Conservation (phyloP, 2,329 filamentous ascomycete genomes). For the Ophiocordyceps australis region DNA sequence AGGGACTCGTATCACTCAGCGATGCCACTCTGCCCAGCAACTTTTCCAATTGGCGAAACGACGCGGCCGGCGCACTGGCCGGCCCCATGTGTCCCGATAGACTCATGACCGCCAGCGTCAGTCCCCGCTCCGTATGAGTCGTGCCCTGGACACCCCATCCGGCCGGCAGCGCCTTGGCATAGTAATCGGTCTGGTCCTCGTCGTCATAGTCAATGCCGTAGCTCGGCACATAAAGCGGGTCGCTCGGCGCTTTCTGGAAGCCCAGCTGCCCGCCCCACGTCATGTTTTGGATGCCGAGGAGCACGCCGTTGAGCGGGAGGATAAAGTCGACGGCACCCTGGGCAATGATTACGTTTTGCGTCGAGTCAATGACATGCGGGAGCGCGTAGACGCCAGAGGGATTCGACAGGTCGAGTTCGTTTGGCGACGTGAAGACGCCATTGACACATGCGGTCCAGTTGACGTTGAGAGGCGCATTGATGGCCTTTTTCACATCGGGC, state of each 20-base stretch:
- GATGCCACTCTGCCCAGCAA: constrained; percentile 50
- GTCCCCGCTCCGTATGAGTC: constrained; percentile 52
- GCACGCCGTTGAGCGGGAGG: constrained; percentile 48
- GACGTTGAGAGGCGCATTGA: constrained; percentile 36
- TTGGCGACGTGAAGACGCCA: constrained; percentile 2
- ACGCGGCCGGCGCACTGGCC: constrained; percentile 48
- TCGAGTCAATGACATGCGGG: constrained; percentile 54
- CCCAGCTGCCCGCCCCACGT: constrained; percentile 57
- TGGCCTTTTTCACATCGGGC: constrained; percentile 46
- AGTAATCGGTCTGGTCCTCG: constrained; percentile 25
- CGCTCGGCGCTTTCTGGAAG: constrained; percentile 40
- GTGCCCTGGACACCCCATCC: constrained; percentile 52
- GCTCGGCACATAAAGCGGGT: constrained; percentile 48
- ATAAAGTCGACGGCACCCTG: constrained; percentile 56
- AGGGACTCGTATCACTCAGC: constrained; percentile 22
- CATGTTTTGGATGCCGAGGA: constrained; percentile 65
- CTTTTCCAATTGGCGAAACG: constrained; percentile 58
- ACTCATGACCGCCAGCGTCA: constrained; percentile 51
- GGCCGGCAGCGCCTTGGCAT: constrained; percentile 25
- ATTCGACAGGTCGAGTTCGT: constrained; percentile 6
- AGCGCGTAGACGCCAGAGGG: constrained; percentile 39
- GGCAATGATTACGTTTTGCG: constrained; percentile 54
- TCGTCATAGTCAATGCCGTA: constrained; percentile 5
- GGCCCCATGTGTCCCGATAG: constrained; percentile 50
- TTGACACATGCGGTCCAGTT: constrained; percentile 4